Conservation (phyloP, 495 filamentous ascomycete genomes). For the Podospora fimiseda region DNA sequence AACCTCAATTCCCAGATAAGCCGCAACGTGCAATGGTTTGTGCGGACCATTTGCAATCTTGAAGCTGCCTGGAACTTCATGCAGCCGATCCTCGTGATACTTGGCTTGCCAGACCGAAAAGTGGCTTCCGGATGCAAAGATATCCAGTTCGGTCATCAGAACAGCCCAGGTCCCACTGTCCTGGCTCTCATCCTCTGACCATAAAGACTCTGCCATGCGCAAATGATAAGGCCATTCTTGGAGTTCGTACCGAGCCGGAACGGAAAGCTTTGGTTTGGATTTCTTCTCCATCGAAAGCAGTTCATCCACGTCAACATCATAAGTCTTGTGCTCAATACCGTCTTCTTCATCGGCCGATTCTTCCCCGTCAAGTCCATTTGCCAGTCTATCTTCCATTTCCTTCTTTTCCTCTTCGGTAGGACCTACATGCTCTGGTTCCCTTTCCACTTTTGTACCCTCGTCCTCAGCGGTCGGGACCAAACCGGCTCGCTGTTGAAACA, state of each 20-base stretch:
- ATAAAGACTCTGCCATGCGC: slow-evolving; percentile 12
- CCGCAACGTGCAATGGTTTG: slow-evolving; percentile 16
- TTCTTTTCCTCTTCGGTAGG: background rate
- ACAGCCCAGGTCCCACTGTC: slow-evolving; percentile 9
- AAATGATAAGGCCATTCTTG: slow-evolving; percentile 20
- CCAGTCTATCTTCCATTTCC: background rate
- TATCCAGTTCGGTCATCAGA: slow-evolving; percentile 21
- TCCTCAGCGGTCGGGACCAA: background rate
- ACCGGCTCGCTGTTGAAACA: slow-evolving; percentile 17
- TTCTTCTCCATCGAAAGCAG: no score
- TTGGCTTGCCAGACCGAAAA: slow-evolving; percentile 17
- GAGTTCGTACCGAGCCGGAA: slow-evolving; percentile 15
- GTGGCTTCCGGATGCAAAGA: slow-evolving; percentile 5
- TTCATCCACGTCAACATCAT: slow-evolving; percentile 1
- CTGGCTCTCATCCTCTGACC: slow-evolving; percentile 15
- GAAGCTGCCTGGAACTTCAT: background rate
- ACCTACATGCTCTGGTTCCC: background rate
- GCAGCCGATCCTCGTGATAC: background rate
- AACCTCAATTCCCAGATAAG: slow-evolving; percentile 9
- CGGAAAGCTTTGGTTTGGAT: no score
- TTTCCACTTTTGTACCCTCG: background rate
- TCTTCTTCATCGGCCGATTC: slow-evolving; percentile 1
- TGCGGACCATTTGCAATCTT: background rate
- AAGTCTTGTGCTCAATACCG: background rate
- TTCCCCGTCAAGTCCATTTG: background rate